Evolutionary conservation across 106 monocot genomes (phyloP).

Genomic region (Dioscorea dumetorum): DNA sequence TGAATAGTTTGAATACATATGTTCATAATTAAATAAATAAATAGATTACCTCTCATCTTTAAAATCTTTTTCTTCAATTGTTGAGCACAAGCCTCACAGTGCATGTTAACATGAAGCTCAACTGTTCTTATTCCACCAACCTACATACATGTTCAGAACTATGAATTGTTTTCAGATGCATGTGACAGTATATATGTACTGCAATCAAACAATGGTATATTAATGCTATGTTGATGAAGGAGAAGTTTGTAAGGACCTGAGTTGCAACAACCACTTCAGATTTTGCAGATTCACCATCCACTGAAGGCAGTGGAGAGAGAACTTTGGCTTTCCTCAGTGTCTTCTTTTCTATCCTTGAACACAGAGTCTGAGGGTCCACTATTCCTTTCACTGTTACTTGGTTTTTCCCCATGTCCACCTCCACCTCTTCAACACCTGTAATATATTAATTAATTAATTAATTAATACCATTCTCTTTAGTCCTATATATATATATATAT

Average conservation of each 20-base stretch:
- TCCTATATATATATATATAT: not conserved
- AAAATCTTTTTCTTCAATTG: constrained; percentile 70
- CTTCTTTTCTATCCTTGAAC: constrained; percentile 48
- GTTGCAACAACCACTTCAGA: constrained; percentile 20
- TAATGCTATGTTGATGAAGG: too few relatives aligned
- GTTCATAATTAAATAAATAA: not conserved
- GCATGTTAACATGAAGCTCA: constrained; percentile 89
- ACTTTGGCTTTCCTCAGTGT: constrained; percentile 52
- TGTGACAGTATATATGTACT: not conserved
- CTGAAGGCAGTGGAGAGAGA: constrained; percentile 42
- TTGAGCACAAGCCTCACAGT: constrained; percentile 89
- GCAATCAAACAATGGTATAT: too few relatives aligned
- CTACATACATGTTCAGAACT: constrained; percentile 12
- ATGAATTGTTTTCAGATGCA: not conserved
- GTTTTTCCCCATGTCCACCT: constrained; percentile 64
- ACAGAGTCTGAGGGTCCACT: constrained; percentile 68
- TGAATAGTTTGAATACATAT: not conserved
- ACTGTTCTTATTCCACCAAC: constrained; percentile 49
- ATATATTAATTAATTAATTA: not conserved
- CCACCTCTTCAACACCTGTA: constrained; percentile 78
- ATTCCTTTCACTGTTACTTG: constrained; percentile 60
- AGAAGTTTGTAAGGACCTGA: constrained; percentile 17
- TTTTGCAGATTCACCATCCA: constrained; percentile 20
- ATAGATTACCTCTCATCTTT: constrained; percentile 64
- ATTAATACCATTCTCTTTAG: not conserved